Evolutionary conservation across 306 rosid species (phyloP).

Genomic region (Prinsepia uniflora): DNA sequence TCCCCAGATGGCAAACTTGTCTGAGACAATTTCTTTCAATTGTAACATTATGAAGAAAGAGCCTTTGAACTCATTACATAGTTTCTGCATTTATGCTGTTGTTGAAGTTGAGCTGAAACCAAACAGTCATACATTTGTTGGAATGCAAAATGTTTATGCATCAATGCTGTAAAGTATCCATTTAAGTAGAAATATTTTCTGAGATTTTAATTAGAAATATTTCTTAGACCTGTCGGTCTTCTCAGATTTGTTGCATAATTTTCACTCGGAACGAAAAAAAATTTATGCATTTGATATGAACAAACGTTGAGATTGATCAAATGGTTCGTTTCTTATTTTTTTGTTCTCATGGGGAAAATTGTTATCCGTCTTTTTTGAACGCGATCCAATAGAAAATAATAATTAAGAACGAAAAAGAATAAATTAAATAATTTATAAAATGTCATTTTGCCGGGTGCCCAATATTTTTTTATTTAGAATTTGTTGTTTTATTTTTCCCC

Average conservation of each 20-base stretch:
- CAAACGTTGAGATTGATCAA: no score
- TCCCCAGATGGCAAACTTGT: constrained; percentile 23
- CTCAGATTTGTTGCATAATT: no score
- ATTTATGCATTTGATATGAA: no score
- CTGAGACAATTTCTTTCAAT: constrained; percentile 25
- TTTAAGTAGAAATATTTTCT: not conserved
- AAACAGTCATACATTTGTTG: not conserved
- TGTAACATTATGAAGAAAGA: constrained; percentile 30
- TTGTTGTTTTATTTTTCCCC: not conserved
- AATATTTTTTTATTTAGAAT: no score
- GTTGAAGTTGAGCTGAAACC: constrained; percentile 5
- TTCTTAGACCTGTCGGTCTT: not conserved
- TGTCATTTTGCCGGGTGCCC: no score
- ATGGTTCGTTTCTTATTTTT: no score
- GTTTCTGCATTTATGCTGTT: constrained; percentile 22
- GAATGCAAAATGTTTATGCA: not conserved
- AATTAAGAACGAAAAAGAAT: no score
- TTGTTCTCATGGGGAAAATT: no score
- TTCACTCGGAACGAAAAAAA: no score
- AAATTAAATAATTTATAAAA: no score
- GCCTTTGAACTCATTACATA: constrained; percentile 34
- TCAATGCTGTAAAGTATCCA: not conserved
- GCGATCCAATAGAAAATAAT: no score
- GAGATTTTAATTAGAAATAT: not conserved
- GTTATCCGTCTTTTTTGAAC: no score